These are phyloP conservation scores for Cardamine resedifolia DNA, from an alignment of 345 rosid genomes.

Conservation along the genomic window DNA sequence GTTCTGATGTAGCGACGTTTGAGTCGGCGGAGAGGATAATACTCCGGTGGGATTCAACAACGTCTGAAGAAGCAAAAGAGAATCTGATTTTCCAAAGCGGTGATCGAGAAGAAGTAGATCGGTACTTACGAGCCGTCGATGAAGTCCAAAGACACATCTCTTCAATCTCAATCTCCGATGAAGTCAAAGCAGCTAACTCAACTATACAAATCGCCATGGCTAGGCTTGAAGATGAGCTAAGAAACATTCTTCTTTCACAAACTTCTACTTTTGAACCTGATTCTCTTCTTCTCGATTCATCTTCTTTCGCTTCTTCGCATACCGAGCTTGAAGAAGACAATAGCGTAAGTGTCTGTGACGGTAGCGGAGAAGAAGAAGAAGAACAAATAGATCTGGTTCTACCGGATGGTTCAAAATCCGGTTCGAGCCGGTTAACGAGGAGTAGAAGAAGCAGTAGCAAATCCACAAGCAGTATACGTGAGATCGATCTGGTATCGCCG, in stretches of 20 bases:
- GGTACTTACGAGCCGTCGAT: conserved; percentile 78
- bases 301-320: conserved; percentile 35
- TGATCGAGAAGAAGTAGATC: conserved; percentile 78
- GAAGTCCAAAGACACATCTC: conserved; percentile 57
- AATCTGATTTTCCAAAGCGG: conserved; percentile 70
- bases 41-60: conserved; percentile 81
- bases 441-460: conserved; percentile 31
- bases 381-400: conserved; percentile 25
- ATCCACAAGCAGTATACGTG: conserved; percentile 37
- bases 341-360: background rate
- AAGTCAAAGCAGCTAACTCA: conserved; percentile 57
- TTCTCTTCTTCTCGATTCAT: conserved; percentile 40
- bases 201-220: conserved; percentile 98
- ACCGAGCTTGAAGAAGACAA: conserved; percentile 40
- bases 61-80: conserved; percentile 73
- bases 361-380: background rate
- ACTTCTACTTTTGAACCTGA: conserved; percentile 59
- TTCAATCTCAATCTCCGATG: conserved; percentile 45
- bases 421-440: conserved; percentile 39
- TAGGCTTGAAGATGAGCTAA: conserved; percentile 91
- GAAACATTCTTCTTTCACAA: conserved; percentile 67
- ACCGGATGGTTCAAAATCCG: conserved; percentile 23
- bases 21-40: conserved; percentile 74
- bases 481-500: conserved; percentile 33
- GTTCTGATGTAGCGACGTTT: conserved; percentile 20